Percentiles rank a stretch among this genome's conserved stretches.
Evolutionary conservation across 371 early-diverging fungal genomes (phyloP).

Genomic region (Astathelohania contejeani): DNA sequence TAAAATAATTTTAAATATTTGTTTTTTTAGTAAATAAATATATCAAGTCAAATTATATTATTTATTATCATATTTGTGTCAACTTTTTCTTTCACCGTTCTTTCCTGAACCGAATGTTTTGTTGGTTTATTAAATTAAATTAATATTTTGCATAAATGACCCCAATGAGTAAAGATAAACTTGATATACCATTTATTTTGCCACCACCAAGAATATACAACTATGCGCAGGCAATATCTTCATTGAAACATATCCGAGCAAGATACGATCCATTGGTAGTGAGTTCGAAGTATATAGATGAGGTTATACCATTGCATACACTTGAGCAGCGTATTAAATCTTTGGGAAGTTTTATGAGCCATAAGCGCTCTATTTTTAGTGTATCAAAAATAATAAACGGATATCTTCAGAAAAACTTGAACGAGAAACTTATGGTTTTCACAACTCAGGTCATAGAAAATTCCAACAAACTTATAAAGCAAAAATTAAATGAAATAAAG

Average conservation of each 20-base stretch:
- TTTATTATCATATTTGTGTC: too few species aligned
- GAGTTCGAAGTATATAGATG: not conserved
- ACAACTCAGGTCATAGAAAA: too few species aligned
- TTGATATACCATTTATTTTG: constrained; percentile 11
- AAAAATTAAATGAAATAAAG: constrained; percentile 17
- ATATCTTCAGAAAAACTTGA: constrained; percentile 33
- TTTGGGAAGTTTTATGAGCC: constrained; percentile 13
- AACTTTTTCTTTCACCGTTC: too few species aligned
- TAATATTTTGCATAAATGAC: too few species aligned
- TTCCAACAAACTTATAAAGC: too few species aligned
- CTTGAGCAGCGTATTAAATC: constrained; percentile 3
- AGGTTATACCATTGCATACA: not conserved
- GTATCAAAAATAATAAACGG: constrained; percentile 14
- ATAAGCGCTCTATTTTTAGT: not conserved
- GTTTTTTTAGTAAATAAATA: too few species aligned
- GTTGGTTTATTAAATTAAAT: too few species aligned
- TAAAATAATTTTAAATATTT: too few species aligned
- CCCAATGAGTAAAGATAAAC: too few species aligned
- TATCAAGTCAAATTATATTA: too few species aligned
- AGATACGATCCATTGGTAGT: constrained; percentile 16
- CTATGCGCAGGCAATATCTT: constrained; percentile 30
- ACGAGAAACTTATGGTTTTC: too few species aligned
- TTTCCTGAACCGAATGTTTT: too few species aligned
- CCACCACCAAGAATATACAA: constrained; percentile 28
- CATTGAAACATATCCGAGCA: constrained; percentile 20